These are phyloP conservation scores for Amphicarpaea edgeworthii DNA, from an alignment of 306 rosid species.

Conservation along the genomic window DNA sequence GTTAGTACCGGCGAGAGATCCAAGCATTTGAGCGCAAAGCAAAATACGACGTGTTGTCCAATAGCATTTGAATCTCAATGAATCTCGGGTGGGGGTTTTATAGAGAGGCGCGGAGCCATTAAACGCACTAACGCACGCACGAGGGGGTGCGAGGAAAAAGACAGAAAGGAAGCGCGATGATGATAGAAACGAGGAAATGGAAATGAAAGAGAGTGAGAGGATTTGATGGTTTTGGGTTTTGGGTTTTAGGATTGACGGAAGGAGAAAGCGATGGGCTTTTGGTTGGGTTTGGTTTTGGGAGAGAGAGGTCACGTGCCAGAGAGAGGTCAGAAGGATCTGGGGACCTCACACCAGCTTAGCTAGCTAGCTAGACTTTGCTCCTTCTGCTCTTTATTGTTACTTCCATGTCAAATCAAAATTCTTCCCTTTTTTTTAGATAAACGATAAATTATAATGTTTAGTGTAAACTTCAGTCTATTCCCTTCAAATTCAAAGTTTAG, in stretches of 20 bases:
- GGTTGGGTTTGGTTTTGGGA: background rate
- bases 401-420: slow-evolving; percentile 61
- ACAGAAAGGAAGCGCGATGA: slow-evolving; percentile 30
- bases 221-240: slow-evolving; percentile 49
- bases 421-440: too few species aligned
- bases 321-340: slow-evolving; percentile 59
- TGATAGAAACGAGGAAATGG: slow-evolving; percentile 49
- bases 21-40: slow-evolving; percentile 56
- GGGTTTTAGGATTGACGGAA: slow-evolving; percentile 55
- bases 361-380: slow-evolving; percentile 69
- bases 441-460: too few species aligned
- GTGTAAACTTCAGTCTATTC: too few species aligned
- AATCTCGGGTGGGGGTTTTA: background rate
- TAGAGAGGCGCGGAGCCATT: background rate
- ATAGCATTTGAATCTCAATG: slow-evolving; percentile 65
- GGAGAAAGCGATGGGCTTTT: slow-evolving; percentile 64
- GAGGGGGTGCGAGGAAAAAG: slow-evolving; percentile 1
- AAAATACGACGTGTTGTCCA: slow-evolving; percentile 32
- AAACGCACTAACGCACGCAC: slow-evolving; percentile 2
- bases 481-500: too few species aligned
- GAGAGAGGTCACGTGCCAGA: slow-evolving; percentile 12
- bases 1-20: slow-evolving; percentile 69
- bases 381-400: background rate
- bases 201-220: slow-evolving; percentile 45
- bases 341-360: slow-evolving; percentile 56